Percentiles rank a stretch among this genome's conserved stretches.
phyloP scores from a whole-genome alignment of 495 filamentous ascomycete species.

The Zalerion maritima region DNA sequence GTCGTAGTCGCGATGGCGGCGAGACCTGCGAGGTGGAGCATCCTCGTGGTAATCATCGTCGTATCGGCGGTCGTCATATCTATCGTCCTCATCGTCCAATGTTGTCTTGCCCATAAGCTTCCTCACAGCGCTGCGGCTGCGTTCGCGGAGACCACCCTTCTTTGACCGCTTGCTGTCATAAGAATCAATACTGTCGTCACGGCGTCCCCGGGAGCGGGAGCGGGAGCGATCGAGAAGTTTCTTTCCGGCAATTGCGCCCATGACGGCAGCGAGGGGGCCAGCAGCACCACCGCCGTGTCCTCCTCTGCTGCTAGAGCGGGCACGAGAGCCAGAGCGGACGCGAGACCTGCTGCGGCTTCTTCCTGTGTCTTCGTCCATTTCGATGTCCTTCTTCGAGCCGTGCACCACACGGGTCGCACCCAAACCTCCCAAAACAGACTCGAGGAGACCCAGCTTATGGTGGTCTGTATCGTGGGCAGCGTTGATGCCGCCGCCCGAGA shows the following conservation, averaged over 20 bases:
- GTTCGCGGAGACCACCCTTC: slow-evolving; percentile 24
- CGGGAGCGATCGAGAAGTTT: slow-evolving; percentile 53
- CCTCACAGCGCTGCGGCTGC: slow-evolving; percentile 36
- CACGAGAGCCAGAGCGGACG: slow-evolving; percentile 35
- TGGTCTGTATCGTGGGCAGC: slow-evolving; percentile 60
- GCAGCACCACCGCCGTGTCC: slow-evolving; percentile 30
- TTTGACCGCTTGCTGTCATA: slow-evolving; percentile 31
- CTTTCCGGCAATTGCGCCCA: slow-evolving; percentile 70
- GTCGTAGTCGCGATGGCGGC: slow-evolving; percentile 16
- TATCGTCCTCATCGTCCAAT: slow-evolving; percentile 30
- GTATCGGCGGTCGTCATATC: slow-evolving; percentile 21
- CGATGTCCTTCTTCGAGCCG: slow-evolving; percentile 49
- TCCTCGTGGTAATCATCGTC: slow-evolving; percentile 21
- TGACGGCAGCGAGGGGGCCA: slow-evolving; percentile 48
- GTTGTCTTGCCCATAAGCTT: slow-evolving; percentile 31
- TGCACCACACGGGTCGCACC: slow-evolving; percentile 69
- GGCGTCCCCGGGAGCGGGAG: slow-evolving; percentile 36
- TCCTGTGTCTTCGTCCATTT: slow-evolving; percentile 35
- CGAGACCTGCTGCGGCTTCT: slow-evolving; percentile 37
- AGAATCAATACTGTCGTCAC: slow-evolving; percentile 31
- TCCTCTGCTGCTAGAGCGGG: slow-evolving; percentile 14
- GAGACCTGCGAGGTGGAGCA: slow-evolving; percentile 13
- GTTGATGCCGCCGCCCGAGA: slow-evolving; percentile 73
- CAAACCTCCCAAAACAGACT: slow-evolving; percentile 75
- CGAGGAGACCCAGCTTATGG: slow-evolving; percentile 47